phyloP scores from a whole-genome alignment of 169 alveolate genomes.

The Cryptosporidium andersoni region DNA sequence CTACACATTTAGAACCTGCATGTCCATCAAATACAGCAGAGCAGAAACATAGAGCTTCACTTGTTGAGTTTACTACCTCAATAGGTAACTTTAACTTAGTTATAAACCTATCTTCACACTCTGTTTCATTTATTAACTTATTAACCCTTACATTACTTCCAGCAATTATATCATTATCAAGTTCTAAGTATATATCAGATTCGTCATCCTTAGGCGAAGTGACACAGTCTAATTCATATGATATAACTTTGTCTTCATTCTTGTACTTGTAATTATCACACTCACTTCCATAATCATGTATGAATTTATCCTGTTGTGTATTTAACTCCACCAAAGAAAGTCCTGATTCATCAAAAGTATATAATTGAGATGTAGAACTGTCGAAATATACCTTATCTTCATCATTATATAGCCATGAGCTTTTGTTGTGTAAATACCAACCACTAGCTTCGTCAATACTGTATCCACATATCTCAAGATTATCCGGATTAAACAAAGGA shows the following conservation, averaged over 20 bases:
- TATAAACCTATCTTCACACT: slow-evolving; percentile 68
- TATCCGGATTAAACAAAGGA: background rate
- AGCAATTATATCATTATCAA: slow-evolving; percentile 46
- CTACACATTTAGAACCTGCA: slow-evolving; percentile 54
- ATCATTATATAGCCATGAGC: slow-evolving; percentile 28
- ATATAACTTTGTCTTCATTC: slow-evolving; percentile 18
- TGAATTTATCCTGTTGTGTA: background rate
- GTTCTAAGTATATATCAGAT: background rate
- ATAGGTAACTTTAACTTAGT: slow-evolving; percentile 19
- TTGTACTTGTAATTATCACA: background rate
- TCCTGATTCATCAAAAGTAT: slow-evolving; percentile 17
- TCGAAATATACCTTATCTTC: slow-evolving; percentile 37
- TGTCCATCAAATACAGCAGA: slow-evolving; percentile 66
- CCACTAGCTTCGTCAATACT: slow-evolving; percentile 58
- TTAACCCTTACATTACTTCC: slow-evolving; percentile 58
- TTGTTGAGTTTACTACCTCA: background rate
- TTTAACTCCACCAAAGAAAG: slow-evolving; percentile 30
- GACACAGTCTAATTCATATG: background rate
- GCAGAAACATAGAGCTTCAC: background rate
- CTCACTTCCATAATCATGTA: too few species aligned
- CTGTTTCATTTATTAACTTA: slow-evolving; percentile 5
- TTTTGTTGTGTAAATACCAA: slow-evolving; percentile 37
- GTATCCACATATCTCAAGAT: background rate
- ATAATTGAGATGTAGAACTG: slow-evolving; percentile 37
- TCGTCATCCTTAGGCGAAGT: background rate